phyloP scores from a whole-genome alignment of 768 basidiomycete species.

The Boletus coccyginus region DNA sequence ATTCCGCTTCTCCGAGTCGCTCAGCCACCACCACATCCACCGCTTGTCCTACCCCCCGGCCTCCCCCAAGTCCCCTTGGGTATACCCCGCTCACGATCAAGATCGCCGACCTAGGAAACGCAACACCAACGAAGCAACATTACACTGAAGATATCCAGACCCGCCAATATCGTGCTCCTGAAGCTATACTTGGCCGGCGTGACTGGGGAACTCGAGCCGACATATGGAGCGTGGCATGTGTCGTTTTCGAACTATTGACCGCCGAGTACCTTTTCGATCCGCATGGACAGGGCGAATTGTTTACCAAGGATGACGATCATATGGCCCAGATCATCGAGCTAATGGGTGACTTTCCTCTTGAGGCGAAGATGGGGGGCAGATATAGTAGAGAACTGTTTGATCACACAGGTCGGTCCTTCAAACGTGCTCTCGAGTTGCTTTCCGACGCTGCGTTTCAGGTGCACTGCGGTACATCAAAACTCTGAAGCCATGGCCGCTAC shows the following conservation, averaged over 20 bases:
- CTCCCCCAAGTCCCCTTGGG: constrained; percentile 18
- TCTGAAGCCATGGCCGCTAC: constrained; percentile 78
- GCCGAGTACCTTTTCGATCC: constrained; percentile 93
- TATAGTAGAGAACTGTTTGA: constrained; percentile 87
- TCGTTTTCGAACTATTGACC: constrained; percentile 88
- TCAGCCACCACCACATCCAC: constrained; percentile 19
- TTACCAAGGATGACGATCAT: constrained; percentile 93
- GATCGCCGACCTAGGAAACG: constrained; percentile 94
- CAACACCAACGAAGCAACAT: constrained; percentile 85
- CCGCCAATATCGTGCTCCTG: constrained; percentile 93
- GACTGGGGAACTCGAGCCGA: constrained; percentile 88
- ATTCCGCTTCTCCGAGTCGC: constrained; percentile 18
- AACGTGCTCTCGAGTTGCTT: neutral
- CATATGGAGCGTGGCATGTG: constrained; percentile 89
- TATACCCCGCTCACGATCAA: constrained; percentile 70
- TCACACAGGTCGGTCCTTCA: constrained; percentile 47
- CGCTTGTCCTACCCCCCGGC: constrained; percentile 21
- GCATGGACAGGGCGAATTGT: constrained; percentile 74
- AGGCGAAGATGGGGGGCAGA: constrained; percentile 79
- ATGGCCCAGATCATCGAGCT: constrained; percentile 94
- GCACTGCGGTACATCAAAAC: constrained; percentile 68
- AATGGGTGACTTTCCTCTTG: constrained; percentile 71
- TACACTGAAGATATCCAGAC: constrained; percentile 96
- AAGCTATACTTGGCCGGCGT: constrained; percentile 83
- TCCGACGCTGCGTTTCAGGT: constrained; percentile 38